Percentiles rank a stretch among this genome's conserved stretches.
phyloP scores from a whole-genome alignment of 176 grass and related monocot species.

The Rhynchospora pubera region DNA sequence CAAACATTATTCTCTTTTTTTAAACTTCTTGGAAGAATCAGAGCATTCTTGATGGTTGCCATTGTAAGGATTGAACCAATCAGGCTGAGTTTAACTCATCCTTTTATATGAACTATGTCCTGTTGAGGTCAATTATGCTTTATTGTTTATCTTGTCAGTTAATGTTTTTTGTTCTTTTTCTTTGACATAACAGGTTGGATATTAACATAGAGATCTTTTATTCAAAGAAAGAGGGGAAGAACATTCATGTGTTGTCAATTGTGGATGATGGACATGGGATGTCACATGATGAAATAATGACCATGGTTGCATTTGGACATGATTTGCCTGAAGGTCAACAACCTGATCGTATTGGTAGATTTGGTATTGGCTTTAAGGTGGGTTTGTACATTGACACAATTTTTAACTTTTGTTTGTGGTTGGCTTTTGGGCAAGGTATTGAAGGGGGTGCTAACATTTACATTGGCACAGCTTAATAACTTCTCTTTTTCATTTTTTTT shows the following conservation, averaged over 20 bases:
- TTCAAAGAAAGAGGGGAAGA: conserved; percentile 57
- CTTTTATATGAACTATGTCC: neutral
- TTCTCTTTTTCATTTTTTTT: no score
- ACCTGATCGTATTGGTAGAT: conserved; percentile 58
- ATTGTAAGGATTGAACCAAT: neutral
- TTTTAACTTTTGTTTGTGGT: neutral
- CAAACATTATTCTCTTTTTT: neutral
- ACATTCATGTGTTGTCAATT: conserved; percentile 67
- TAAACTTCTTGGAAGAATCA: neutral
- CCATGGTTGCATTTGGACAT: conserved; percentile 89
- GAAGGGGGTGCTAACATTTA: no score
- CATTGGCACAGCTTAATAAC: no score
- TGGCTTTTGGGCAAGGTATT: neutral
- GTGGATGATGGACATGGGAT: conserved; percentile 83
- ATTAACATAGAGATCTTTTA: conserved; percentile 54
- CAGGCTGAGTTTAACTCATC: neutral
- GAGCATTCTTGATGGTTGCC: neutral
- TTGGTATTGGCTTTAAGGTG: conserved; percentile 94
- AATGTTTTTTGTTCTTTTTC: conserved; percentile 13
- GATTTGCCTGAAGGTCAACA: conserved; percentile 36
- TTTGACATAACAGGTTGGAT: conserved; percentile 48
- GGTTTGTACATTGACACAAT: neutral
- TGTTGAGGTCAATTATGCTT: neutral
- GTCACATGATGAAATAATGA: conserved; percentile 55
- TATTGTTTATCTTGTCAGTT: neutral